Evolutionary conservation across 768 basidiomycete genomes (phyloP), one percentile per base, ranked within the genome.

Genomic region (Lactarius sanguifluus): DNA sequence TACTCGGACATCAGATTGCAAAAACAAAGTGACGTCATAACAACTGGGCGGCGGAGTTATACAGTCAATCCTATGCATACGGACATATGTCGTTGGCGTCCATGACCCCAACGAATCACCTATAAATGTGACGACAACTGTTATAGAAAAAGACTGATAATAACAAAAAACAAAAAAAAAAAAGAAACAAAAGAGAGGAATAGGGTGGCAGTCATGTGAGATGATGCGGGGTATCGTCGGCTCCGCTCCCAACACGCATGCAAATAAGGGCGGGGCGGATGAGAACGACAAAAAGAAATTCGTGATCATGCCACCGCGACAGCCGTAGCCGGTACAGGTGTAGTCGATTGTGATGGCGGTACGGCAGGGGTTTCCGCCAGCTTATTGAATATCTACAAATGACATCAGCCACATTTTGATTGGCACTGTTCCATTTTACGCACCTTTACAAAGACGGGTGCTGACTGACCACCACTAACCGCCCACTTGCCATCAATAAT

Each of bases 401-500:
- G 5, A 25, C 12, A 25, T 50, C 32, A 52, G 55, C 56, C 23
- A 38, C 36, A n/a, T 45, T 23, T 2, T 23, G 12, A n/a, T 6
- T 1, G 50, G 5, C 23, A 56, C 12, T 32, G 58, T 16, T 59
- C 30, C 38, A 57, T 6, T 41, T 5, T 20, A 71, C 81, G 71
- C 65, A 88, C 90, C 81, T 88, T 85, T 38, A 87, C 77, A 72
- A 85, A 92, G 3, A 87, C 85, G 50, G 90, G 89, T 54, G 86
- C 81, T 5, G 84, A 83, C 75, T 92, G 91, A 12, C 86, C 87
- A 10, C 91, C 91, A 59, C 83, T 86, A 32, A 92, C 82, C 6
- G 86, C 89, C 87, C 89, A 93, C 73, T 87, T 88, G 15, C 85
- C 83, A 73, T 92, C 86, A 70, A 93, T 88, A 71, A 93, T 84